Evolutionary conservation across 2,329 filamentous ascomycete species (phyloP), one percentile per base, ranked within the genome.

Genomic region (Neonectria sp.): DNA sequence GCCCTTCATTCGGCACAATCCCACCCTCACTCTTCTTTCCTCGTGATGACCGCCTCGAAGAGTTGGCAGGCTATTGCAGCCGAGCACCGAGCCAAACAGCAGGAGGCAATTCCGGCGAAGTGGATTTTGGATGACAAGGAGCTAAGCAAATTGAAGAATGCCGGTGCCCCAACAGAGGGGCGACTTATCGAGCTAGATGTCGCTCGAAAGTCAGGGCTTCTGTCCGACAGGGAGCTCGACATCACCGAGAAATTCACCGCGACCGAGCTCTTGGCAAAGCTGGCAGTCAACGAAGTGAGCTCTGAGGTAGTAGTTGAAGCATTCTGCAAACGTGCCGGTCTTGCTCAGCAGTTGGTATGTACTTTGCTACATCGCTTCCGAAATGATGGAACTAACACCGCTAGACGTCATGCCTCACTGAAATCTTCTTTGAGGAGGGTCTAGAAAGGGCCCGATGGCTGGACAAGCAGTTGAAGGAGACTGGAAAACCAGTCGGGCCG

Each of bases 321-420:
- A 0, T 74, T 73, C n/a, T 69, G 63, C 11, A 75, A 75, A 53
- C 69, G 73, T 8, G 73, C 73, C 5, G 65, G 67, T 29, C 63
- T 75, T 9, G 73, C 72, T 6, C 73, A 75, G 6, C 73, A 75
- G 55, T 29, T 73, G 33, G 73, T 74, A 3, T 1, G 68, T 40
- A 2, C n/a, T 12, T 11, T 1, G 3, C 7, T 1, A 2, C 5
- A 9, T 12, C 0, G 1, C 6, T 1, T 6, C 2, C 2, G 37
- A 13, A 12, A 3, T 1, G 7, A 15, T n/a, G 9, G 17, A 0
- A 2, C 52, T 71, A 21, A 71, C 27, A 4, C 2, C 3, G 0
- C 1, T 13, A 74, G 73, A 75, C 71, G 8, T 67, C 65, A 0
- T 75, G 71, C 7, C 29, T 74, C 40, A 74, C 72, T 0, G 72